phyloP scores from a whole-genome alignment of 352 stramenopile species.

The Globisporangium viniferum region DNA sequence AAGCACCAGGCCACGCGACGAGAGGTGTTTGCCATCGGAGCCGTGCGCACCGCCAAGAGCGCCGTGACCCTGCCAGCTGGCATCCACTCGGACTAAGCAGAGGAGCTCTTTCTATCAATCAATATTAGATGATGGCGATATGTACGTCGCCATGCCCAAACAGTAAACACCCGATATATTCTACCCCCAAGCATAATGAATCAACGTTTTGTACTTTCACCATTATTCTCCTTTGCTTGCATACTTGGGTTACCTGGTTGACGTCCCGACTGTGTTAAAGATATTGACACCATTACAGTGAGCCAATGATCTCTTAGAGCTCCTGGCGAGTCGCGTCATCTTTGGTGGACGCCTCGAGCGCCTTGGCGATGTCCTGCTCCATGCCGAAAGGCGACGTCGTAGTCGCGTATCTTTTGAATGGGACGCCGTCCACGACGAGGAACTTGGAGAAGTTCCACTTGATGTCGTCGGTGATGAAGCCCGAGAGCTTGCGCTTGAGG shows the following conservation, averaged over 20 bases:
- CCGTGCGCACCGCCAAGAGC: slow-evolving; percentile 61
- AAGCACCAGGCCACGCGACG: slow-evolving; percentile 76
- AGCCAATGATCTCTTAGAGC: background rate
- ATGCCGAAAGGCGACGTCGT: slow-evolving; percentile 63
- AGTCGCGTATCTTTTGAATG: slow-evolving; percentile 65
- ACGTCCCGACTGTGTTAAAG: background rate
- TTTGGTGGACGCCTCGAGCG: slow-evolving; percentile 20
- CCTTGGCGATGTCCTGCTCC: slow-evolving; percentile 60
- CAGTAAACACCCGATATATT: background rate
- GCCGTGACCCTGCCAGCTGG: slow-evolving; percentile 42
- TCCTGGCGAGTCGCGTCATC: background rate
- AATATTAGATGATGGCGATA: background rate
- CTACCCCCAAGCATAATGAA: background rate
- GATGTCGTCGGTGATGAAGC: slow-evolving; percentile 72
- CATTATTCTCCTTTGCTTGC: background rate
- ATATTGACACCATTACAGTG: background rate
- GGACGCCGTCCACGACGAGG: slow-evolving; percentile 68
- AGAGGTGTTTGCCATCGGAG: slow-evolving; percentile 81
- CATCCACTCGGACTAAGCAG: slow-evolving; percentile 48
- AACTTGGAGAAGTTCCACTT: slow-evolving; percentile 92
- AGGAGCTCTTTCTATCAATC: background rate
- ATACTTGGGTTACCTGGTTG: background rate
- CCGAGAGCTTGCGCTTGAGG: slow-evolving; percentile 69
- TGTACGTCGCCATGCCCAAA: background rate
- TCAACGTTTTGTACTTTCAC: background rate